These are phyloP conservation scores for Penicillium sp. DNA, from an alignment of 2,329 filamentous ascomycete species.

Conservation along the genomic window DNA sequence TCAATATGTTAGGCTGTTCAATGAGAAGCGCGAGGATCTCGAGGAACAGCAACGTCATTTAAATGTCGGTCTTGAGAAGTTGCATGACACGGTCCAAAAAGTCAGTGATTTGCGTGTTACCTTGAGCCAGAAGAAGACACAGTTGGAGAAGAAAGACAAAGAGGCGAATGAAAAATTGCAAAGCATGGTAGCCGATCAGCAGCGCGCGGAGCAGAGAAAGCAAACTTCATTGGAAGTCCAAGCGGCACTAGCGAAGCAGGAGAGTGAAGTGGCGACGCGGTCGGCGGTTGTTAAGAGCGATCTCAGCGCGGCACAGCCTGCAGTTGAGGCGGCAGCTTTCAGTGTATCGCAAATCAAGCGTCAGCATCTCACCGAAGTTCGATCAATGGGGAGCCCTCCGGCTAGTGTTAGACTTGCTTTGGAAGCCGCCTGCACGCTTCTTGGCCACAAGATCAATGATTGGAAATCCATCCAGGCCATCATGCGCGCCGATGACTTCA, in stretches of 20 bases:
- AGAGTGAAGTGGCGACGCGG: slow-evolving; percentile 75
- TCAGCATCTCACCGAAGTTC: slow-evolving; percentile 93
- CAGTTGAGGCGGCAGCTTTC: slow-evolving; percentile 84
- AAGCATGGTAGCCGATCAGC: slow-evolving; percentile 93
- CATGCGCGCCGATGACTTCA: slow-evolving; percentile 90
- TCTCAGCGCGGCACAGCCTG: slow-evolving; percentile 84
- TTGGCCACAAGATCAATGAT: slow-evolving; percentile 81
- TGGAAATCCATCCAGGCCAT: slow-evolving; percentile 91
- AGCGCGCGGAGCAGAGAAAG: slow-evolving; percentile 88
- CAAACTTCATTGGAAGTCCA: slow-evolving; percentile 84
- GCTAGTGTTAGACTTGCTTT: slow-evolving; percentile 84
- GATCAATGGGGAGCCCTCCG: slow-evolving; percentile 92
- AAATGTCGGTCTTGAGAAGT: slow-evolving; percentile 95
- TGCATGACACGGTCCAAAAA: slow-evolving; percentile 94
- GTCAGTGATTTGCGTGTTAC: slow-evolving; percentile 86
- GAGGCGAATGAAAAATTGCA: slow-evolving; percentile 97
- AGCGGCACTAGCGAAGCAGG: slow-evolving; percentile 77
- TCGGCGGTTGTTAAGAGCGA: slow-evolving; percentile 80
- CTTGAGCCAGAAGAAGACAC: slow-evolving; percentile 87
- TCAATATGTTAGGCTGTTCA: slow-evolving; percentile 95
- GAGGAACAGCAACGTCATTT: slow-evolving; percentile 98
- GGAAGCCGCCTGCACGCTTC: slow-evolving; percentile 90
- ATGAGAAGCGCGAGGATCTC: slow-evolving; percentile 95
- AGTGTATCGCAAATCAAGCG: slow-evolving; percentile 98
- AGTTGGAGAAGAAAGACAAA: slow-evolving; percentile 86